Conservation (phyloP, 371 early-diverging fungal species). For the Conidiobolus incongruus region DNA sequence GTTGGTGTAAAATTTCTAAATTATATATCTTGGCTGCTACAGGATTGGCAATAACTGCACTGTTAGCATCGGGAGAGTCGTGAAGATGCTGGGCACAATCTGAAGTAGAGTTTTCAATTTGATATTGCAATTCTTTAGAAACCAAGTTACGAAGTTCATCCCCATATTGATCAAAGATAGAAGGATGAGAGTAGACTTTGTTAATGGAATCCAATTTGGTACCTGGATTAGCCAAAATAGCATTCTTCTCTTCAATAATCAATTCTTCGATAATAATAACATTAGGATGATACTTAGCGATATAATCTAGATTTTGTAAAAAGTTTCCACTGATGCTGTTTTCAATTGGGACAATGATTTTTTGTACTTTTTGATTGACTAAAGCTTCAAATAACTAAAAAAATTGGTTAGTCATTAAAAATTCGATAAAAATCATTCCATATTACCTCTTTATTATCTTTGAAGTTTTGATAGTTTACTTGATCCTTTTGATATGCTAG, state of each 20-base stretch:
- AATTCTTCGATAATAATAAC: not conserved
- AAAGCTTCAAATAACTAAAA: too few relatives aligned
- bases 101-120: not conserved
- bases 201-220: not conserved
- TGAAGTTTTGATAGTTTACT: too few relatives aligned
- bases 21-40: not conserved
- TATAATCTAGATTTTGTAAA: not conserved
- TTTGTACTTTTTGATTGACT: too few relatives aligned
- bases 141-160: too few relatives aligned
- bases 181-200: not conserved
- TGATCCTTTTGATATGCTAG: too few relatives aligned
- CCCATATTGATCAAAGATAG: not conserved
- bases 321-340: not conserved
- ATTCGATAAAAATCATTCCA: too few relatives aligned
- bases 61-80: not conserved
- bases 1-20: not conserved
- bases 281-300: not conserved
- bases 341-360: not conserved
- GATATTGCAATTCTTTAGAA: not conserved
- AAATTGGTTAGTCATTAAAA: too few relatives aligned
- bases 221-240: not conserved
- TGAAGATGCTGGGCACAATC: not conserved
- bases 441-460: too few relatives aligned
- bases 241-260: not conserved
- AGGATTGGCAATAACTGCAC: not conserved